phyloP scores from a whole-genome alignment of 257 asterid species.

The Schizonepeta tenuifolia region DNA sequence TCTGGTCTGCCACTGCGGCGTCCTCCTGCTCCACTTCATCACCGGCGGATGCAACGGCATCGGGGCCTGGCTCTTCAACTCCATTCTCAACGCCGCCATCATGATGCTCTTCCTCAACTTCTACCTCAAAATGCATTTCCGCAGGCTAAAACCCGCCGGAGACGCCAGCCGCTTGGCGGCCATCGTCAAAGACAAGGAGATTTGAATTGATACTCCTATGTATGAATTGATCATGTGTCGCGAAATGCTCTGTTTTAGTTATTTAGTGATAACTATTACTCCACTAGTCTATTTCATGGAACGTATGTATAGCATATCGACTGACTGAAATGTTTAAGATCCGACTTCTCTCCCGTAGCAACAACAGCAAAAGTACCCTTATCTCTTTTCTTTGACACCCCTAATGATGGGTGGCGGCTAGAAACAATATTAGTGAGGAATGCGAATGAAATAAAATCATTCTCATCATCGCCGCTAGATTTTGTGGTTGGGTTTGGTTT shows the following conservation, averaged over 20 bases:
- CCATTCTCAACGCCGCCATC: constrained; percentile 73
- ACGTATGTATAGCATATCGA: background rate
- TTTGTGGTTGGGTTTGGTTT: too few species aligned
- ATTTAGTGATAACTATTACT: background rate
- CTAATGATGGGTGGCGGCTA: too few species aligned
- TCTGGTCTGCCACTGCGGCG: constrained; percentile 74
- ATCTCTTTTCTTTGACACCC: too few species aligned
- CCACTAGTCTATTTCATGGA: too few species aligned
- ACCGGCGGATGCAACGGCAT: constrained; percentile 94
- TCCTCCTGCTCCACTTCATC: constrained; percentile 58
- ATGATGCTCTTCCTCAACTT: constrained; percentile 66
- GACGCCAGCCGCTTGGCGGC: constrained; percentile 10
- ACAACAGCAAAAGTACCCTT: too few species aligned
- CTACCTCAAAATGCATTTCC: constrained; percentile 55
- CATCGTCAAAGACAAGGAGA: constrained; percentile 40
- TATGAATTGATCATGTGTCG: too few species aligned
- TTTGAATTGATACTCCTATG: too few species aligned
- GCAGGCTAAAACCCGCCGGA: constrained; percentile 34
- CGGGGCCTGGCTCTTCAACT: constrained; percentile 86
- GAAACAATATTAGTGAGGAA: too few species aligned
- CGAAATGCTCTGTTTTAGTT: background rate
- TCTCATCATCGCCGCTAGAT: too few species aligned
- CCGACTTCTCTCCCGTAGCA: too few species aligned
- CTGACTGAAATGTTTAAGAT: too few species aligned
- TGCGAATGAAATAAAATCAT: too few species aligned